Evolutionary conservation across 2,329 filamentous ascomycete genomes (phyloP).

Genomic region (Epicoccum nigrum): DNA sequence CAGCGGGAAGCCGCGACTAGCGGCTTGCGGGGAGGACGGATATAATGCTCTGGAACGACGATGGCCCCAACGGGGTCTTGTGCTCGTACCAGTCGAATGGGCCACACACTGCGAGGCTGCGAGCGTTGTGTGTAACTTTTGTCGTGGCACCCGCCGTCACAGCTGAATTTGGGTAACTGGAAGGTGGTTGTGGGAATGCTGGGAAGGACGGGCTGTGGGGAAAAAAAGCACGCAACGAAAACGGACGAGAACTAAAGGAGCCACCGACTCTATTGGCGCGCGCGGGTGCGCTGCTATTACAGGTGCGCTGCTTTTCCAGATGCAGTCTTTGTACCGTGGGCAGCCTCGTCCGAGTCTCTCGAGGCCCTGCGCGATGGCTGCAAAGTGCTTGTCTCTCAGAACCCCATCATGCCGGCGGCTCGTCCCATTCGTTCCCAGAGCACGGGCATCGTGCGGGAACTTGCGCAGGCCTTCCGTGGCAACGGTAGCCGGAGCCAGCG

Average conservation of each 20-base stretch:
- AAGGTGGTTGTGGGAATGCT: constrained; percentile 1
- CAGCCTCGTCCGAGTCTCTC: background rate
- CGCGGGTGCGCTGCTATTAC: constrained; percentile 2
- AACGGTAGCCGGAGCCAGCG: constrained; percentile 14
- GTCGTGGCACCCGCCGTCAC: constrained; percentile 16
- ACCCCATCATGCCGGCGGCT: constrained; percentile 7
- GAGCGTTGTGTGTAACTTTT: constrained; percentile 16
- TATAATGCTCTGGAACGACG: constrained; percentile 9
- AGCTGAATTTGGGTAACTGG: constrained; percentile 9
- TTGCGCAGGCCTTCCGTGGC: constrained; percentile 10
- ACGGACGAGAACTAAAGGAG: constrained; percentile 14
- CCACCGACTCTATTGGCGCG: background rate
- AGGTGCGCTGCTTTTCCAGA: constrained; percentile 6
- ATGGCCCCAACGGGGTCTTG: constrained; percentile 11
- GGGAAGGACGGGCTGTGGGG: constrained; percentile 1
- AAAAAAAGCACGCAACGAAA: constrained; percentile 10
- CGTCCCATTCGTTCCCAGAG: constrained; percentile 16
- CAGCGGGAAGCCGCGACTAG: constrained; percentile 16
- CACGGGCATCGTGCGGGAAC: constrained; percentile 10
- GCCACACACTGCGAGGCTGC: constrained; percentile 14
- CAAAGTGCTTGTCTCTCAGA: background rate
- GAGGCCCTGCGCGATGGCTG: background rate
- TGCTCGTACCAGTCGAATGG: constrained; percentile 9
- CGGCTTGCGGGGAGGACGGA: constrained; percentile 12
- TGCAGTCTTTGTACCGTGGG: constrained; percentile 13